Conservation (phyloP, 495 filamentous ascomycete genomes). For the Daldinia grandis region DNA sequence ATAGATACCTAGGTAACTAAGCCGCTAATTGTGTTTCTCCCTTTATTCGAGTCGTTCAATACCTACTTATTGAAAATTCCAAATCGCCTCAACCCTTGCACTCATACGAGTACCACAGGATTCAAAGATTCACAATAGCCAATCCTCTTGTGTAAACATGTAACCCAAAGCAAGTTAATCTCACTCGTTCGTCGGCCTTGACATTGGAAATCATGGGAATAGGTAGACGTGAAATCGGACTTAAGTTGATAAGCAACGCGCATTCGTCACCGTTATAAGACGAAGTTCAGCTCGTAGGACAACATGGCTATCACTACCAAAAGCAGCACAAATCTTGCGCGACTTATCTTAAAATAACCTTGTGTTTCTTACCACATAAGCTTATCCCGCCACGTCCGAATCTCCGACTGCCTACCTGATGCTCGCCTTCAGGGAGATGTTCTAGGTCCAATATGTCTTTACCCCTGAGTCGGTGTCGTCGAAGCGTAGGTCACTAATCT, state of each 20-base stretch:
- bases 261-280: not conserved
- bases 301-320: not conserved
- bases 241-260: not conserved
- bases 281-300: not conserved
- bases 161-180: not conserved
- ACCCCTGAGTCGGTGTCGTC: no score
- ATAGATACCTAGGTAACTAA: not conserved
- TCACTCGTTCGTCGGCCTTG: not conserved
- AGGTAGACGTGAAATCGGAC: not conserved
- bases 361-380: not conserved
- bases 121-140: not conserved
- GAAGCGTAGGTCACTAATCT: no score
- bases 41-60: not conserved
- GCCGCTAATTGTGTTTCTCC: not conserved
- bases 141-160: not conserved
- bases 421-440: not conserved
- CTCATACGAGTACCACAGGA: not conserved
- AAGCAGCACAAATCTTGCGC: not conserved
- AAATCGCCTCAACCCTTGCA: not conserved
- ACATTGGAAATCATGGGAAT: not conserved
- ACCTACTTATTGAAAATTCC: not conserved
- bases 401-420: not conserved
- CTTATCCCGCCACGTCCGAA: not conserved
- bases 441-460: not conserved
- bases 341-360: slow-evolving; percentile 1